Evolutionary conservation across 805 yeast genomes (phyloP).

Genomic region (Isabelozyma pseudorhagii): DNA sequence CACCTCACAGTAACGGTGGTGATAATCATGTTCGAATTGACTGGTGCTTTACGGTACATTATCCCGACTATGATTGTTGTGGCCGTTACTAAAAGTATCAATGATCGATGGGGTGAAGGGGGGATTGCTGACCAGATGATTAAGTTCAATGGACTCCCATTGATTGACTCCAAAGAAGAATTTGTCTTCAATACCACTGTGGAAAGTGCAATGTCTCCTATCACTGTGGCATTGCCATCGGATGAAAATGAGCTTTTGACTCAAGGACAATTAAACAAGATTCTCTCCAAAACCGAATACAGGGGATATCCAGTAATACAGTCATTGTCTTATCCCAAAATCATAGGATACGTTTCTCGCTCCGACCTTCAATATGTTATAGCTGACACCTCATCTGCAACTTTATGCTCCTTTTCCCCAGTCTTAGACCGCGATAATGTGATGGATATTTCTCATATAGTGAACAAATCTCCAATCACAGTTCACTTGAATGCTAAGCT

Average conservation of each 20-base stretch:
- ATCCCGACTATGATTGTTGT: conserved; percentile 96
- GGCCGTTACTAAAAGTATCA: conserved; percentile 78
- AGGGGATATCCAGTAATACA: conserved; percentile 56
- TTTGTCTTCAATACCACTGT: conserved; percentile 44
- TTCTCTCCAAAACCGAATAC: conserved; percentile 30
- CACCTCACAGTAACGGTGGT: conserved; percentile 91
- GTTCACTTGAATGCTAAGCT: conserved; percentile 53
- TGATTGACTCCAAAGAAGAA: conserved; percentile 69
- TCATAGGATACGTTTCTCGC: conserved; percentile 46
- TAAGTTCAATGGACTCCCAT: conserved; percentile 81
- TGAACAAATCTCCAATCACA: conserved; percentile 60
- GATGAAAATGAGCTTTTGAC: conserved; percentile 24
- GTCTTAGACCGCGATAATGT: conserved; percentile 13
- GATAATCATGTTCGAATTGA: conserved; percentile 90
- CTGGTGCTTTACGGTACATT: conserved; percentile 90
- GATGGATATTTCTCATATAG: conserved; percentile 17
- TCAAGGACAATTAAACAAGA: conserved; percentile 26
- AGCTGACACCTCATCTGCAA: conserved; percentile 3
- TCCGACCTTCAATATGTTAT: conserved; percentile 34
- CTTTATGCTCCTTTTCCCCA: background rate
- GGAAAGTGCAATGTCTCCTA: conserved; percentile 60
- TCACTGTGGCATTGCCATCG: conserved; percentile 35
- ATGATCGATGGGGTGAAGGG: conserved; percentile 68
- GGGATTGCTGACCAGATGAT: conserved; percentile 98
- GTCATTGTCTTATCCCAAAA: conserved; percentile 31